Conservation (phyloP, 2,329 filamentous ascomycete genomes). For the Beauveria caledonica region DNA sequence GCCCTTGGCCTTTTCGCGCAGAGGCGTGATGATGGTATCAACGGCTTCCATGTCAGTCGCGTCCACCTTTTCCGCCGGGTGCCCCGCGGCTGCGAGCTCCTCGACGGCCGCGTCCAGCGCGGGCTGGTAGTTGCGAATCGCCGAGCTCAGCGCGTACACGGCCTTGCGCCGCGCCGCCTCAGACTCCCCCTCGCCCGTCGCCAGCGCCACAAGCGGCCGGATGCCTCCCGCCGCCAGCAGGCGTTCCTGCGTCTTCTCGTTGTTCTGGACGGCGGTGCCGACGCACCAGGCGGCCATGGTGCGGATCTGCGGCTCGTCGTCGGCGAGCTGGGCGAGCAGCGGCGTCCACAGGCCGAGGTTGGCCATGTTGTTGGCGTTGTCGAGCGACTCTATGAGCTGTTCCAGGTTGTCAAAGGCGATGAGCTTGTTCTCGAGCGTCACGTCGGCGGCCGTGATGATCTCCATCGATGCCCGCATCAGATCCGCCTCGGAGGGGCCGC, state of each 20-base stretch:
- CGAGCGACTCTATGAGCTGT: slow-evolving; percentile 82
- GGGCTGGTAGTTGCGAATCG: slow-evolving; percentile 82
- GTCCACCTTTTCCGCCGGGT: slow-evolving; percentile 48
- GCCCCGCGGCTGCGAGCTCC: slow-evolving; percentile 43
- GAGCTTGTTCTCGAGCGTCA: slow-evolving; percentile 66
- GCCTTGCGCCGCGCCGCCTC: slow-evolving; percentile 73
- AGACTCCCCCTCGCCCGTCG: slow-evolving; percentile 50
- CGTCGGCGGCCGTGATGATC: slow-evolving; percentile 55
- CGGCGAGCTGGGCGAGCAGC: slow-evolving; percentile 60
- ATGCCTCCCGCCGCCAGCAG: slow-evolving; percentile 57
- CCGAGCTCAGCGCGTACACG: slow-evolving; percentile 78
- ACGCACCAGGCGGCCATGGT: slow-evolving; percentile 90
- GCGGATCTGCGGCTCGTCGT: slow-evolving; percentile 63
- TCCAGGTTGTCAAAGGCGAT: slow-evolving; percentile 92
- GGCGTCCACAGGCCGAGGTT: slow-evolving; percentile 74
- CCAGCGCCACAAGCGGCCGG: slow-evolving; percentile 58
- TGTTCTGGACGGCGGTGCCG: slow-evolving; percentile 94
- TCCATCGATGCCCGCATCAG: slow-evolving; percentile 82
- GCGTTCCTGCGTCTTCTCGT: slow-evolving; percentile 73
- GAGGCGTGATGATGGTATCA: slow-evolving; percentile 61
- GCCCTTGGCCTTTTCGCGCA: slow-evolving; percentile 47
- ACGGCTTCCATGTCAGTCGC: slow-evolving; percentile 82
- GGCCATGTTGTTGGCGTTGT: slow-evolving; percentile 94
- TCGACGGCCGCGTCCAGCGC: slow-evolving; percentile 61
- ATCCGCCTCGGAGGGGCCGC: slow-evolving; percentile 82